These are phyloP conservation scores for Phyllachora maydis DNA, from an alignment of 2,329 filamentous ascomycete species.

Conservation along the genomic window DNA sequence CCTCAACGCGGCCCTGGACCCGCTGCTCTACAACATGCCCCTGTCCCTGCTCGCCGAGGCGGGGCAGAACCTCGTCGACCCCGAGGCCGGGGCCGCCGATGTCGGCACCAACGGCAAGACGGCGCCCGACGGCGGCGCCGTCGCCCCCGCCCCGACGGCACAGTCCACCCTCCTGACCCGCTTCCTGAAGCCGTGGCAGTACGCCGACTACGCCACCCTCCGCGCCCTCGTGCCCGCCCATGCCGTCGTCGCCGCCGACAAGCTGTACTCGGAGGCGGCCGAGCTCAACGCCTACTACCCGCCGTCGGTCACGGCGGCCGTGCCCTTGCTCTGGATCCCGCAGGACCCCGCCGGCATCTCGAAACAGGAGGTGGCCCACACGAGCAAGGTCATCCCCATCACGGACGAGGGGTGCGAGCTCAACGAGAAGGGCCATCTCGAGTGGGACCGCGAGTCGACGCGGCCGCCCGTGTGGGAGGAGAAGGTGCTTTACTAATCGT, in stretches of 20 bases:
- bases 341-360: slow-evolving; percentile 55
- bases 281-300: slow-evolving; percentile 54
- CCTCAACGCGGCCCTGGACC: slow-evolving; percentile 52
- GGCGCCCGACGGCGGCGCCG: slow-evolving; percentile 2
- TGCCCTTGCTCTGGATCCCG: slow-evolving; percentile 71
- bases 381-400: slow-evolving; percentile 50
- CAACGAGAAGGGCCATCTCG: slow-evolving; percentile 40
- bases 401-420: slow-evolving; percentile 59
- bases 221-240: slow-evolving; percentile 47
- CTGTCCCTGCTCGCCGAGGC: slow-evolving; percentile 40
- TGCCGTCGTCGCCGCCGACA: slow-evolving; percentile 21
- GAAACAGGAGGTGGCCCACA: slow-evolving; percentile 56
- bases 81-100: no score
- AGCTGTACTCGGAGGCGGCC: slow-evolving; percentile 38
- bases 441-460: slow-evolving; percentile 13
- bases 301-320: slow-evolving; percentile 39
- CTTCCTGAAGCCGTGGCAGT: slow-evolving; percentile 62
- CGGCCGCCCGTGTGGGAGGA: slow-evolving; percentile 15
- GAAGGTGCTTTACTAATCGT: slow-evolving; percentile 13
- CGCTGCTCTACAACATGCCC: slow-evolving; percentile 61
- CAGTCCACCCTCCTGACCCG: slow-evolving; percentile 20
- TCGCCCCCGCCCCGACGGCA: slow-evolving; percentile 1
- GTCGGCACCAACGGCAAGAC: slow-evolving; percentile 5
- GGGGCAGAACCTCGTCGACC: slow-evolving; percentile 9
- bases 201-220: slow-evolving; percentile 51